Evolutionary conservation across 805 yeast species (phyloP), one percentile per base, ranked within the genome.

Genomic region (Barnettozyma sp.): DNA sequence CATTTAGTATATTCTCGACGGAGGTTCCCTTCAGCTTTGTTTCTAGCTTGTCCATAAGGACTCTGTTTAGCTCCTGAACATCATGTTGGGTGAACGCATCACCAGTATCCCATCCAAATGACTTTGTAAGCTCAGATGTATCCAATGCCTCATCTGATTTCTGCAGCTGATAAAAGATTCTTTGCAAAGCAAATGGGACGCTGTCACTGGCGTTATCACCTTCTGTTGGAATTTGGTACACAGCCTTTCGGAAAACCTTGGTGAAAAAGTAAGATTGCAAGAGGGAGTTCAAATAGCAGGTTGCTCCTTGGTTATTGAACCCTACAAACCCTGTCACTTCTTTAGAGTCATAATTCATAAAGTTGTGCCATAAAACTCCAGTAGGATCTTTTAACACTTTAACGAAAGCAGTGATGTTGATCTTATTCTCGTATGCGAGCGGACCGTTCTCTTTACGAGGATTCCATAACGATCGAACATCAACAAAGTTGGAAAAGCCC

Each of bases 61-160:
- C 87, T 49, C 99, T 78, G 56, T 88, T 87, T 55, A 92, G 68
- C 58, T 92, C 99, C 57, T 92, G 99, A 12, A 92, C 97, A 56
- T 92, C 99, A 60, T 92, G 97, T 60, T 92, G 99, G 2, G 94
- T 84, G 59, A 92, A 92, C 0, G 97, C 95, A 48, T 92, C 98
- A 6, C 81, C 79, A 8, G 84, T 72, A 55, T 87, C 95, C 99
- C 99, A 92, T 7, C 99, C 98, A 67, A 92, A 92, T 0, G 97
- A 80, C 40, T 76, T 74, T 0, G 98, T 92, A 35, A 92, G 67
- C 53, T 85, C 95, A 43, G 74, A 56, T 0, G 99, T 92, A 40
- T 84, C 90, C 5, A 90, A 75, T 0, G 97, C 83, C 15, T 73
- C 75, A 9, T 69, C 63, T 0, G 95, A 80, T 4, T 79, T 77